These are phyloP conservation scores for Diutina siamensis DNA, from an alignment of 1,139 yeast genomes.

Conservation along the genomic window DNA sequence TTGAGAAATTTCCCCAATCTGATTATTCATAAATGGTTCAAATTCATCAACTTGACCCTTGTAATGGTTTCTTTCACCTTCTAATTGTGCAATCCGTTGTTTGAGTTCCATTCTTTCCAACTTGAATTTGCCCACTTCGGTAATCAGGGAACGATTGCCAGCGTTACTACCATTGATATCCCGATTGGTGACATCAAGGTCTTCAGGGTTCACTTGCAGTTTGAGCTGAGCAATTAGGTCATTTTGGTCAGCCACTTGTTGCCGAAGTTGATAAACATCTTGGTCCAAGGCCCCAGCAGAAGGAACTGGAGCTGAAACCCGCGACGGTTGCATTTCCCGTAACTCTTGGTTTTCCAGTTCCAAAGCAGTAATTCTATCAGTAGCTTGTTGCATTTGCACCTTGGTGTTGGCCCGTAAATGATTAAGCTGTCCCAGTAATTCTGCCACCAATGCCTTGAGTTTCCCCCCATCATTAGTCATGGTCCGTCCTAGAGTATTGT, in stretches of 20 bases:
- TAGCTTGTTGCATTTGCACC: constrained; percentile 42
- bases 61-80: constrained; percentile 34
- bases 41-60: constrained; percentile 31
- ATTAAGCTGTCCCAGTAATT: neutral
- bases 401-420: constrained; percentile 3
- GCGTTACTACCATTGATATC: constrained; percentile 7
- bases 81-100: constrained; percentile 34
- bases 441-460: constrained; percentile 5
- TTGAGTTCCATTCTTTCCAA: constrained; percentile 33
- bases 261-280: neutral
- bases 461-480: constrained; percentile 5
- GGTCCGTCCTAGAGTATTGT: neutral
- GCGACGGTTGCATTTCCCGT: constrained; percentile 7
- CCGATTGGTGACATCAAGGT: constrained; percentile 15
- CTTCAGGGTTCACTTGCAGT: constrained; percentile 22
- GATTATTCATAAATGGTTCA: constrained; percentile 45
- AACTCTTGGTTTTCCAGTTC: constrained; percentile 31
- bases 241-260: constrained; percentile 21
- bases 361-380: constrained; percentile 34
- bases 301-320: neutral
- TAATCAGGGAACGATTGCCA: constrained; percentile 13
- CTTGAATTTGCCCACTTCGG: constrained; percentile 28
- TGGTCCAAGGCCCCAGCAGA: neutral
- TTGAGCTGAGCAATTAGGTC: constrained; percentile 25
- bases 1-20: constrained; percentile 39